Evolutionary conservation across 495 filamentous ascomycete species (phyloP).

Genomic region (Ascobolus immersus): DNA sequence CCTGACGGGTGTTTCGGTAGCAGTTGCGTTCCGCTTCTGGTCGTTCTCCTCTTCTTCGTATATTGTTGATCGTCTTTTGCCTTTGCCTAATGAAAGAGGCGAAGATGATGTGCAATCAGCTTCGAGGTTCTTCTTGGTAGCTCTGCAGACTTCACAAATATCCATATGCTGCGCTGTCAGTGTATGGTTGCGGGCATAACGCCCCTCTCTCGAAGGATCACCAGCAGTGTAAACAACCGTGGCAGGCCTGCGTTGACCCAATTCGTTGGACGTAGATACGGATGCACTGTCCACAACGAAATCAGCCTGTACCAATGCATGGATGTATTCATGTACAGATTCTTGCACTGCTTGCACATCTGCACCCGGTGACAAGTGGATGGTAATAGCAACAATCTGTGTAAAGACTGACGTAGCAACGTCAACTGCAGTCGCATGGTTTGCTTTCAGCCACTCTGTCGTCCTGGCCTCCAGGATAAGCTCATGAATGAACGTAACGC

Average conservation of each 20-base stretch:
- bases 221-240: neutral
- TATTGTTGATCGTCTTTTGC: neutral
- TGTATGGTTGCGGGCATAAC: neutral
- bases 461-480: no score
- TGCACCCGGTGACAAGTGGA: constrained; percentile 11
- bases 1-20: neutral
- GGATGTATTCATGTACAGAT: constrained; percentile 21
- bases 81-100: neutral
- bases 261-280: neutral
- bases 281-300: constrained; percentile 13
- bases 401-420: constrained; percentile 30
- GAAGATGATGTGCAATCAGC: no score
- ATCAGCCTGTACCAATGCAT: constrained; percentile 22
- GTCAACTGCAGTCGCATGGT: constrained; percentile 18
- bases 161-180: neutral
- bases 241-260: neutral
- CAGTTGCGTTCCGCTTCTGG: neutral
- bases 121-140: neutral
- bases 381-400: constrained; percentile 28
- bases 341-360: constrained; percentile 17
- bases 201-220: neutral
- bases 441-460: no score
- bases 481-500: constrained; percentile 29
- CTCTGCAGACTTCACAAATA: neutral
- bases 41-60: neutral